Conservation (phyloP, 2,329 filamentous ascomycete genomes). For the Botrytis cinerea region DNA sequence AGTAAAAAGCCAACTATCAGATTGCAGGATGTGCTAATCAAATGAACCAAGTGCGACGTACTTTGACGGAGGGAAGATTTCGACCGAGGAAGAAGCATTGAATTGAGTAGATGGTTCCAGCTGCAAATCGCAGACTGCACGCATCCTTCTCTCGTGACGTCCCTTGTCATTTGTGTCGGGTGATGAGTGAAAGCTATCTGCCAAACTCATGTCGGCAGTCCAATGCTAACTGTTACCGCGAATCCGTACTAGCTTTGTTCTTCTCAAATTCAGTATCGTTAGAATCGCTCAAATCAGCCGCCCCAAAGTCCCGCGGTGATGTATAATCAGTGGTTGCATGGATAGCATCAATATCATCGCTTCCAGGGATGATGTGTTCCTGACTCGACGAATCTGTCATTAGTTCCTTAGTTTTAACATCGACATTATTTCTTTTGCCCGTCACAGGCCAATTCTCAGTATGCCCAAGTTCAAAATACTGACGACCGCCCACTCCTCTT, state of each 20-base stretch:
- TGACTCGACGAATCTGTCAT: neutral
- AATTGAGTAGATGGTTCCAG: neutral
- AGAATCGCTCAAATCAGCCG: neutral
- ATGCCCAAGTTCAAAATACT: slow-evolving; percentile 8
- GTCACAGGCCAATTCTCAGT: neutral
- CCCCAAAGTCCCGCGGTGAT: neutral
- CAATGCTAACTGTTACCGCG: neutral
- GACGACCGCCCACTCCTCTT: slow-evolving; percentile 5
- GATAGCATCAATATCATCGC: neutral
- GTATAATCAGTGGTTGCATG: neutral
- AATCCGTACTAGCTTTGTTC: neutral
- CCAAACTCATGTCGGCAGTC: neutral
- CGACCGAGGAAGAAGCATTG: neutral
- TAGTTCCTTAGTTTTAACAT: slow-evolving; percentile 1
- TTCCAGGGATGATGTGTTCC: slow-evolving; percentile 2
- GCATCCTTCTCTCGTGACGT: neutral
- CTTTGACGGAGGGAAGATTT: neutral
- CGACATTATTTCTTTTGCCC: neutral
- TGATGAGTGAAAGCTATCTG: neutral
- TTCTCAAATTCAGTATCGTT: slow-evolving; percentile 3
- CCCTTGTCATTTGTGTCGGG: neutral
- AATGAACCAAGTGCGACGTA: neutral
- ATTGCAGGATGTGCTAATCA: neutral
- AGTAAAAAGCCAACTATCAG: slow-evolving; percentile 6
- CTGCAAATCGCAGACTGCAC: neutral